Evolutionary conservation across 768 basidiomycete species (phyloP).

Genomic region (Boletus coccyginus): DNA sequence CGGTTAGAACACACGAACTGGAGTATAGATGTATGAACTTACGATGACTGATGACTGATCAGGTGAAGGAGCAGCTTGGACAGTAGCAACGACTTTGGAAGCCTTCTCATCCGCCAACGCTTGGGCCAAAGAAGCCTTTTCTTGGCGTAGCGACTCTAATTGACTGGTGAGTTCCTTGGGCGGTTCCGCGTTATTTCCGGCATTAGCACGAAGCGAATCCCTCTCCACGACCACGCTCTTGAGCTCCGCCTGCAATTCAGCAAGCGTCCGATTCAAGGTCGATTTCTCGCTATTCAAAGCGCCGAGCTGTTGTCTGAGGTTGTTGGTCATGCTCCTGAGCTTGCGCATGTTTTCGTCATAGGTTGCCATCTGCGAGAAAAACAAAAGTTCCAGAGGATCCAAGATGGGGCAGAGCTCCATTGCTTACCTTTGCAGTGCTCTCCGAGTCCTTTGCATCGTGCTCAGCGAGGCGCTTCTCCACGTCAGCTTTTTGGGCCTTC

Average conservation of each 20-base stretch:
- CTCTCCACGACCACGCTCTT: conserved; percentile 29
- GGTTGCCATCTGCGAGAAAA: conserved; percentile 34
- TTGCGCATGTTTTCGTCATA: conserved; percentile 44
- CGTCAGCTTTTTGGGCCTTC: conserved; percentile 41
- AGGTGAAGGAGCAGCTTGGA: conserved; percentile 5
- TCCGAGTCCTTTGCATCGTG: conserved; percentile 31
- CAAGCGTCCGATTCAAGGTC: conserved; percentile 27
- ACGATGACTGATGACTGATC: conserved; percentile 35
- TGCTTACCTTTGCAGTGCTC: conserved; percentile 33
- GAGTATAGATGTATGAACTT: conserved; percentile 5
- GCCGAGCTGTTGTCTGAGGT: conserved; percentile 26
- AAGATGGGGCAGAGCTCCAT: neutral
- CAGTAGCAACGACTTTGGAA: conserved; percentile 19
- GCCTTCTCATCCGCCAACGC: conserved; percentile 38
- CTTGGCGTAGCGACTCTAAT: conserved; percentile 34
- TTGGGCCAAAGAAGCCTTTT: conserved; percentile 40
- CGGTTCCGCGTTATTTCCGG: conserved; percentile 14
- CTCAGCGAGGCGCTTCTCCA: conserved; percentile 28
- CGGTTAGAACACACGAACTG: neutral
- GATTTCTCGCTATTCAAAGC: conserved; percentile 29
- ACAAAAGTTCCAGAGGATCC: neutral
- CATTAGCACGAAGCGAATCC: conserved; percentile 22
- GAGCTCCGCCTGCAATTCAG: conserved; percentile 25
- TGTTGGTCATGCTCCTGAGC: conserved; percentile 28
- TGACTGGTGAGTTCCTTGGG: conserved; percentile 34